Percentiles rank a stretch among this genome's conserved stretches.
Conservation (phyloP, 257 asterid genomes). For the Penstemon newberryi region DNA sequence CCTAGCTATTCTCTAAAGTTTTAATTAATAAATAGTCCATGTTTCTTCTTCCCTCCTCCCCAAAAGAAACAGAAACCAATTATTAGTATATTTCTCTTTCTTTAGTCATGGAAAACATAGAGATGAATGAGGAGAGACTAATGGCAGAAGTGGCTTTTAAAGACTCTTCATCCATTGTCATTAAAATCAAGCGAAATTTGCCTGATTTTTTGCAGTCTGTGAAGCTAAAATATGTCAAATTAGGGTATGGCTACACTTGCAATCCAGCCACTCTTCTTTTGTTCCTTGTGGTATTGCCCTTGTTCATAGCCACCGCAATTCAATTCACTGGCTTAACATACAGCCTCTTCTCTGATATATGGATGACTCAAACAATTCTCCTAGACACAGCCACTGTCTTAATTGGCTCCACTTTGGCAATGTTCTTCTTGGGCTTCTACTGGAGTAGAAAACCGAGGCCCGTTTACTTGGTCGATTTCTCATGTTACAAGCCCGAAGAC, state of each 20-base stretch:
- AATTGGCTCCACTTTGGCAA: constrained; percentile 27
- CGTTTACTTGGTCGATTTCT: constrained; percentile 49
- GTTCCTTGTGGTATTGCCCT: constrained; percentile 32
- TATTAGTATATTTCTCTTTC: not conserved
- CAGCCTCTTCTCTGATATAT: constrained; percentile 36
- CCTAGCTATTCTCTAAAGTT: too few species aligned
- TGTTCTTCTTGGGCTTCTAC: constrained; percentile 48
- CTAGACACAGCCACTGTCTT: constrained; percentile 47
- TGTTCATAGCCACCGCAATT: constrained; percentile 34
- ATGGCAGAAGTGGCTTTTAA: constrained; percentile 50
- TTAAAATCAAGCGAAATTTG: constrained; percentile 40
- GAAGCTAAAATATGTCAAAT: constrained; percentile 61
- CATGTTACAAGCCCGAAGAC: constrained; percentile 57
- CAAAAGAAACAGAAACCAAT: too few species aligned
- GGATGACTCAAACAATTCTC: constrained; percentile 31
- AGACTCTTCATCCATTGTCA: constrained; percentile 47
- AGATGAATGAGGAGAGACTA: constrained; percentile 47
- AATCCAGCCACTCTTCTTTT: constrained; percentile 49
- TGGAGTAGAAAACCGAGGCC: constrained; percentile 51
- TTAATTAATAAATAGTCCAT: not conserved
- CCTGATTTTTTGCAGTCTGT: constrained; percentile 58
- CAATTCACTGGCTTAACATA: constrained; percentile 36
- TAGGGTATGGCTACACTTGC: constrained; percentile 71
- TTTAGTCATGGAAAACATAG: constrained; percentile 31
- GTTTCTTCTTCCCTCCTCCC: too few species aligned